Percentiles rank a stretch among this genome's conserved stretches.
Conservation (phyloP, 441 rosid genomes). For the Jatropha multifida region DNA sequence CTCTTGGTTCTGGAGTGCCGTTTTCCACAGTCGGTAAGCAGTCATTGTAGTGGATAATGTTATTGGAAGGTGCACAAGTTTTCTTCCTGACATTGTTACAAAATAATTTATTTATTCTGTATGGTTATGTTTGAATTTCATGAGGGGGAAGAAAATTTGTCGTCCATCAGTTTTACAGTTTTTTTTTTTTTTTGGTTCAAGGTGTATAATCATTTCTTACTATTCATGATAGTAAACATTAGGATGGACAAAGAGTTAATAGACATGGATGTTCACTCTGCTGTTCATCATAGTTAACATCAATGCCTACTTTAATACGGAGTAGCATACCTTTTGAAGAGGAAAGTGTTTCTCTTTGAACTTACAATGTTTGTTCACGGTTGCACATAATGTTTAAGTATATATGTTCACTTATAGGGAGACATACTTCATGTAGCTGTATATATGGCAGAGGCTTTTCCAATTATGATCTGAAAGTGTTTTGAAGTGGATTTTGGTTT, state of each 20-base stretch:
- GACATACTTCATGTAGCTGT: background rate
- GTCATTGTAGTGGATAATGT: background rate
- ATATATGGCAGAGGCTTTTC: background rate
- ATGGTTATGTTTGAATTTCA: background rate
- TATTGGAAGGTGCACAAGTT: conserved; percentile 5
- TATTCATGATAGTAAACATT: conserved; percentile 5
- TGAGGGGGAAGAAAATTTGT: background rate
- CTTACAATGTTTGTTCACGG: background rate
- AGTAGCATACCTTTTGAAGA: background rate
- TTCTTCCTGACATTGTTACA: conserved; percentile 1
- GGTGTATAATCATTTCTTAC: background rate
- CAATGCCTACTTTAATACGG: background rate
- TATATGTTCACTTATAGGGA: background rate
- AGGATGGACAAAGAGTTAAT: background rate
- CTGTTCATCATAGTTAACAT: conserved; percentile 1
- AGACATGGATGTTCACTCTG: background rate
- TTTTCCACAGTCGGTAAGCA: conserved; percentile 77
- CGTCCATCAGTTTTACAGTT: background rate
- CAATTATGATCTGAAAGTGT: background rate
- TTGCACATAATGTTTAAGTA: background rate
- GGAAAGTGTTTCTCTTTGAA: background rate
- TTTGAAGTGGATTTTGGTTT: background rate
- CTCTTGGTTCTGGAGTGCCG: conserved; percentile 92
- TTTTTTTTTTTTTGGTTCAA: background rate
- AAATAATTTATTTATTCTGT: conserved; percentile 1